A percentile compares a stretch with the other conserved stretches of the same genome.
phyloP scores from a whole-genome alignment of 2,329 filamentous ascomycete genomes.

The Acrocalymma vagum region DNA sequence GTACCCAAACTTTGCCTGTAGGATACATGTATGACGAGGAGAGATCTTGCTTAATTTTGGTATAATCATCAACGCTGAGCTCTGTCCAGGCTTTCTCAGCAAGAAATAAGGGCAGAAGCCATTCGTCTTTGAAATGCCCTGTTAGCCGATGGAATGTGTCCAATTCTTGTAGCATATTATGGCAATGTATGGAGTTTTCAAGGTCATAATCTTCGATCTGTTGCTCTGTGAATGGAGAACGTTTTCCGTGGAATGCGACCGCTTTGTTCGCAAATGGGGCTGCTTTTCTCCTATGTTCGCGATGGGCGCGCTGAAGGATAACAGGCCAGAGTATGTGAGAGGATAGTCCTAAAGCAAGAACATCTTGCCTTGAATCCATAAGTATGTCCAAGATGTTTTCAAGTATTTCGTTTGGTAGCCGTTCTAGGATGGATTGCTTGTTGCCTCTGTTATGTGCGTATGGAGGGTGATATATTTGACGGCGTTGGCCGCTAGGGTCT shows the following conservation, averaged over 20 bases:
- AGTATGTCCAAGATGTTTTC: slow-evolving; percentile 16
- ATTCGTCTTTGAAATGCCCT: no score
- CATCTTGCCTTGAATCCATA: slow-evolving; percentile 7
- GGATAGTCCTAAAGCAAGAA: slow-evolving; percentile 12
- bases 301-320: slow-evolving; percentile 10
- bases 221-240: not conserved
- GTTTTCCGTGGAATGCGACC: slow-evolving; percentile 9
- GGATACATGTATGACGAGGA: slow-evolving; percentile 9
- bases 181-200: no score
- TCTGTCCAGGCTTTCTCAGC: not conserved
- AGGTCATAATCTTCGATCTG: slow-evolving; percentile 1
- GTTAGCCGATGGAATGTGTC: no score
- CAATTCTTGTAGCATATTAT: no score
- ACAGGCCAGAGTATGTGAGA: slow-evolving; percentile 14
- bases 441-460: no score
- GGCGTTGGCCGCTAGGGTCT: not conserved
- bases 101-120: no score
- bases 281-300: slow-evolving; percentile 2
- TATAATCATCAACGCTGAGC: slow-evolving; percentile 2
- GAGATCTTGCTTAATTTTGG: slow-evolving; percentile 11
- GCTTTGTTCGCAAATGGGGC: slow-evolving; percentile 12
- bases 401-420: slow-evolving; percentile 19
- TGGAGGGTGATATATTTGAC: not conserved
- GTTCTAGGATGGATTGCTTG: slow-evolving; percentile 11
- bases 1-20: slow-evolving; percentile 13